Conservation (phyloP, 495 filamentous ascomycete genomes). For the Neurospora discreta region DNA sequence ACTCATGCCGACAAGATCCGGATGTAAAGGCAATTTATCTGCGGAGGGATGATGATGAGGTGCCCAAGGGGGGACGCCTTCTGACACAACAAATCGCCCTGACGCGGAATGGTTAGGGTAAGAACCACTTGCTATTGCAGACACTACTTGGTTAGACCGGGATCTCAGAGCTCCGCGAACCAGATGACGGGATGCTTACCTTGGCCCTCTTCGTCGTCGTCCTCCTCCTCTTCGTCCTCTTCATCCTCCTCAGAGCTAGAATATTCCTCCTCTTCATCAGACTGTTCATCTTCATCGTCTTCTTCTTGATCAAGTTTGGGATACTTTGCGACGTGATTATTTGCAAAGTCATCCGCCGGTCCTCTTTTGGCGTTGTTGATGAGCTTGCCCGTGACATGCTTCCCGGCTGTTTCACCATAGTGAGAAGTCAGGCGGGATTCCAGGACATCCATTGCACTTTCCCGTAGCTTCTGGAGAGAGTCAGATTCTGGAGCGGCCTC, state of each 20-base stretch:
- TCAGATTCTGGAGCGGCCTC: neutral
- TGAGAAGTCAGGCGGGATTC: neutral
- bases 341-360: neutral
- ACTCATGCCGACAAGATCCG: neutral
- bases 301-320: neutral
- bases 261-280: neutral
- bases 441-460: neutral
- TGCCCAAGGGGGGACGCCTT: neutral
- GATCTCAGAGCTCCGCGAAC: neutral
- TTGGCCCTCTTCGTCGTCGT: neutral
- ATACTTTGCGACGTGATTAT: neutral
- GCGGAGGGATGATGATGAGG: neutral
- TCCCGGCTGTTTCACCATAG: neutral
- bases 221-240: neutral
- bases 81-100: neutral
- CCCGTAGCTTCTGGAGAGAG: neutral
- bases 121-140: neutral
- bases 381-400: neutral
- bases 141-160: neutral
- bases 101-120: neutral
- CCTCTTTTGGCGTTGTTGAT: neutral
- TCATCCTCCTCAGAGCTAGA: neutral
- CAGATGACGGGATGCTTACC: neutral
- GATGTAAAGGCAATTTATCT: neutral
- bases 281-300: neutral